Conservation (phyloP, 108 stramenopile species). For the Asterionellopsis glacialis region DNA sequence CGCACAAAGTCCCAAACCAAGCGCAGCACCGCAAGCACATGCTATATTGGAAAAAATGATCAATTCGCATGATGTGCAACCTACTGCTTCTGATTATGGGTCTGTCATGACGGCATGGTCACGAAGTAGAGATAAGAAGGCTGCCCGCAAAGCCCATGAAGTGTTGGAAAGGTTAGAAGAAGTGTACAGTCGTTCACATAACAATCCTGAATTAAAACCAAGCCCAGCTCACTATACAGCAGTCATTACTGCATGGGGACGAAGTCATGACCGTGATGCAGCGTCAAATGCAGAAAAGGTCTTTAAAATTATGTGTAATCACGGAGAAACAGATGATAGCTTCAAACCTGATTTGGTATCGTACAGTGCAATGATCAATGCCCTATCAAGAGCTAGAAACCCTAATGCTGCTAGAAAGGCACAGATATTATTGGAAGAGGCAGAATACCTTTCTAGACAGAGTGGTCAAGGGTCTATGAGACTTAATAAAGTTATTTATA, state of each 20-base stretch:
- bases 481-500: constrained; percentile 54
- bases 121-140: constrained; percentile 44
- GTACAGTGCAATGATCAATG: constrained; percentile 1
- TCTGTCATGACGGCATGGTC: constrained; percentile 55
- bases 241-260: constrained; percentile 10
- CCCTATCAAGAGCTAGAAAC: constrained; percentile 1
- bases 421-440: constrained; percentile 35
- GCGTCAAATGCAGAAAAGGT: constrained; percentile 1
- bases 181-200: not conserved
- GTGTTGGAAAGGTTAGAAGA: constrained; percentile 62
- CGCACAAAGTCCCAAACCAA: not conserved
- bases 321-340: not conserved
- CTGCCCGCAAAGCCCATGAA: constrained; percentile 36
- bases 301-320: not conserved
- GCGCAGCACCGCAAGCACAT: not conserved
- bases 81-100: not conserved
- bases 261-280: constrained; percentile 1
- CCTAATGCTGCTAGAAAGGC: constrained; percentile 11
- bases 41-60: not conserved
- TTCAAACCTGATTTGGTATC: constrained; percentile 5
- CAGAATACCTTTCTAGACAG: constrained; percentile 18
- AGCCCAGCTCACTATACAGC: constrained; percentile 1
- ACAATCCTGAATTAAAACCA: constrained; percentile 1
- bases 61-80: not conserved
- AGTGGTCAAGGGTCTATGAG: constrained; percentile 24